A percentile compares a stretch with the other conserved stretches of the same genome.
Evolutionary conservation across 768 basidiomycete species (phyloP).

Genomic region (Rickenella mellea): DNA sequence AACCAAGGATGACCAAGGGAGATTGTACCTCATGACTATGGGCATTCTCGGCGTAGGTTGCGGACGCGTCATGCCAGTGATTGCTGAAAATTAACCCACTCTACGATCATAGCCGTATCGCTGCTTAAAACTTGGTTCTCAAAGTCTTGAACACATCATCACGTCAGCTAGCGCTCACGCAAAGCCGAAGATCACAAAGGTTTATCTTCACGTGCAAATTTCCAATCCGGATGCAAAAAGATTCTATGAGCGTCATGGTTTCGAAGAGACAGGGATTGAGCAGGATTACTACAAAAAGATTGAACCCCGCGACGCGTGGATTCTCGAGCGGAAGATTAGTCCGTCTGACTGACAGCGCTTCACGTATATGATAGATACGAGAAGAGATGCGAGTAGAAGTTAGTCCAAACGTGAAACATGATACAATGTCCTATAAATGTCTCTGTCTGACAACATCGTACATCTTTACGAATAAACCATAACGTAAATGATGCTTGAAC

Average conservation of each 20-base stretch:
- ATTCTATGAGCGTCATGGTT: conserved; percentile 82
- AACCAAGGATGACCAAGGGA: conserved; percentile 42
- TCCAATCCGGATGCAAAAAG: conserved; percentile 67
- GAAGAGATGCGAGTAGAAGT: too few relatives aligned
- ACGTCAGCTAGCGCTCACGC: conserved; percentile 47
- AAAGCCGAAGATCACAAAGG: conserved; percentile 54
- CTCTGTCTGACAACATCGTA: too few relatives aligned
- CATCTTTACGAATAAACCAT: too few relatives aligned
- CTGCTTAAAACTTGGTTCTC: conserved; percentile 64
- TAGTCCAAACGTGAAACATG: too few relatives aligned
- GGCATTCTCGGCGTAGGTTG: conserved; percentile 73
- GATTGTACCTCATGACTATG: conserved; percentile 86
- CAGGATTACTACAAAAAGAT: conserved; percentile 88
- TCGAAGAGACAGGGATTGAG: conserved; percentile 54
- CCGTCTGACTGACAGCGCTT: neutral
- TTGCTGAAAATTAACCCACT: conserved; percentile 2
- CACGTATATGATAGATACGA: too few relatives aligned
- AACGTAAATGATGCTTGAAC: too few relatives aligned
- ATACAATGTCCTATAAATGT: too few relatives aligned
- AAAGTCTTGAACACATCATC: conserved; percentile 60
- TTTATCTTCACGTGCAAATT: conserved; percentile 84
- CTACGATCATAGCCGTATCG: conserved; percentile 62
- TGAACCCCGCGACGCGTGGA: conserved; percentile 75
- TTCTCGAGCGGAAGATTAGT: conserved; percentile 49
- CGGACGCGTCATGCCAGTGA: neutral